These are phyloP conservation scores for Ganoderma lucidum DNA, from an alignment of 1,284 basidiomycete genomes.

Conservation along the genomic window DNA sequence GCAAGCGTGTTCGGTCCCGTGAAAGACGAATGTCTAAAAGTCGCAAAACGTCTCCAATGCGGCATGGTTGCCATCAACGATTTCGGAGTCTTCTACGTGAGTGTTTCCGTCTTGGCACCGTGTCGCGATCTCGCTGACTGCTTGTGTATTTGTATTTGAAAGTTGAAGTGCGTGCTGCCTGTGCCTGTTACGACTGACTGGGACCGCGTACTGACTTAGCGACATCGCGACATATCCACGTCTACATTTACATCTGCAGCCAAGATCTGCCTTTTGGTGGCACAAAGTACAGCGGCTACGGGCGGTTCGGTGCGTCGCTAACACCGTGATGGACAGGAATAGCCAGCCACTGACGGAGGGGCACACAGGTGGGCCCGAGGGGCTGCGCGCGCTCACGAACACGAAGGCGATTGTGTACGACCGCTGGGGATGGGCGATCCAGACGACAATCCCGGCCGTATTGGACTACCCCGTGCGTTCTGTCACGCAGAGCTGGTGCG, in stretches of 20 bases:
- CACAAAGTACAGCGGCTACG: slow-evolving; percentile 88
- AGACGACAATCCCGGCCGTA: slow-evolving; percentile 88
- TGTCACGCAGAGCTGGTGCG: slow-evolving; percentile 83
- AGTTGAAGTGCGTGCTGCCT: slow-evolving; percentile 66
- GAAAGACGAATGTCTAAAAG: slow-evolving; percentile 75
- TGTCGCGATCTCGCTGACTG: slow-evolving; percentile 7
- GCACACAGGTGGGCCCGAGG: slow-evolving; percentile 84
- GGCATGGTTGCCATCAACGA: slow-evolving; percentile 99
- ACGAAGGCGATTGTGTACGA: slow-evolving; percentile 90
- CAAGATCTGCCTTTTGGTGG: slow-evolving; percentile 97
- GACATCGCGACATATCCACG: slow-evolving; percentile 4
- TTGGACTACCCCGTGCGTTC: slow-evolving; percentile 90
- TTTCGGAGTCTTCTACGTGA: slow-evolving; percentile 91
- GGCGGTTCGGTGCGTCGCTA: slow-evolving; percentile 76
- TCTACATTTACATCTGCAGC: slow-evolving; percentile 49
- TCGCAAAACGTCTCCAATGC: slow-evolving; percentile 84
- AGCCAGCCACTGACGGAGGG: slow-evolving; percentile 3
- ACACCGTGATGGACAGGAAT: slow-evolving; percentile 18
- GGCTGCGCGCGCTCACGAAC: slow-evolving; percentile 86
- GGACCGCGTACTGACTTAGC: slow-evolving; percentile 11
- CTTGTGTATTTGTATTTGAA: slow-evolving; percentile 13
- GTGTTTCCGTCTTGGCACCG: slow-evolving; percentile 37
- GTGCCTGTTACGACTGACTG: not conserved
- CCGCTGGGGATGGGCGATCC: slow-evolving; percentile 81
- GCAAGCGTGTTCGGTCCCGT: slow-evolving; percentile 94